Evolutionary conservation across 129 eudicot species (phyloP).

Genomic region (Kitagawia praeruptora): DNA sequence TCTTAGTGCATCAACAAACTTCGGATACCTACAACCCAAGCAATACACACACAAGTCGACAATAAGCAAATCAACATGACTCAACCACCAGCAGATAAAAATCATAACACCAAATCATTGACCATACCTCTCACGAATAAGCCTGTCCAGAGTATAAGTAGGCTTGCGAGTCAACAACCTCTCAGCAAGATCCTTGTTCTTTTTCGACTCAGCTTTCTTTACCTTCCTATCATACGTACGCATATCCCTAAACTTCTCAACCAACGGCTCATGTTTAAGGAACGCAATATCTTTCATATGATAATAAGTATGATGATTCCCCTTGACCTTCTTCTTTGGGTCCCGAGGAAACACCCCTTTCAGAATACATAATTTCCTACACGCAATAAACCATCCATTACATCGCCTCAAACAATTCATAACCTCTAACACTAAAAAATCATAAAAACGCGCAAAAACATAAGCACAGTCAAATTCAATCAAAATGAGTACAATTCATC

Average conservation of each 20-base stretch:
- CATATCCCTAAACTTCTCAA: conserved; percentile 61
- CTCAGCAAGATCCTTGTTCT: conserved; percentile 69
- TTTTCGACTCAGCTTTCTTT: conserved; percentile 66
- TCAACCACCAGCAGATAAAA: background rate
- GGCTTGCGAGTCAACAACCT: conserved; percentile 58
- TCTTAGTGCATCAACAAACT: conserved; percentile 73
- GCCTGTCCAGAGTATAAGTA: conserved; percentile 59
- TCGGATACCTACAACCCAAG: conserved; percentile 55
- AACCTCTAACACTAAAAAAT: background rate
- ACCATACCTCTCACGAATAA: conserved; percentile 59
- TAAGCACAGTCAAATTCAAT: background rate
- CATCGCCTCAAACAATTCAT: background rate
- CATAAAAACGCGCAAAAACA: too few species aligned
- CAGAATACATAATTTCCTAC: conserved; percentile 76
- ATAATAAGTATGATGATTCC: conserved; percentile 83
- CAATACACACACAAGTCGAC: background rate
- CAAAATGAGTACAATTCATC: background rate
- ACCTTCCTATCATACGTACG: conserved; percentile 66
- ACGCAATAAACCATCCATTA: background rate
- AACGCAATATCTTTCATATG: conserved; percentile 76
- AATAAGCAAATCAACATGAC: background rate
- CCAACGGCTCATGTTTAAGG: conserved; percentile 69
- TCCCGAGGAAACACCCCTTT: conserved; percentile 84
- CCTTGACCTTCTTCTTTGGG: conserved; percentile 92
- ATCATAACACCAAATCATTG: background rate